Conservation (phyloP, 305 asterid genomes). For the Petunia hybrid region DNA sequence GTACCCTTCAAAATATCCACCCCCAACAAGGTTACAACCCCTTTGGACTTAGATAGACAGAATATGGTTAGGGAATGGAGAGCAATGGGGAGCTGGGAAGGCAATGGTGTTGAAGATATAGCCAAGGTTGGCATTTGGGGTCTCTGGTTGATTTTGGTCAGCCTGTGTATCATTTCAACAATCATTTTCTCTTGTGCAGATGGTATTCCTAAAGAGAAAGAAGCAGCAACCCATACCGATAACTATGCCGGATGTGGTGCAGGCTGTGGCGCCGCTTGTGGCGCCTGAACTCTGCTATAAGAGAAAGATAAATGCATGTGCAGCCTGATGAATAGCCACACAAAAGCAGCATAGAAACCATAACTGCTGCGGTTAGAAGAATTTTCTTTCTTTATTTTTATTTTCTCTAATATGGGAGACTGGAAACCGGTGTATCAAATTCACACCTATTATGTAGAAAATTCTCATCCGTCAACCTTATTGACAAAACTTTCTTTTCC, state of each 20-base stretch:
- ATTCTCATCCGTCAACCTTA: background rate
- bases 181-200: slow-evolving; percentile 43
- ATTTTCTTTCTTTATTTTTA: background rate
- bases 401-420: background rate
- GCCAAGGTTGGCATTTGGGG: slow-evolving; percentile 30
- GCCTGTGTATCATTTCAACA: slow-evolving; percentile 35
- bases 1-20: background rate
- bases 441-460: background rate
- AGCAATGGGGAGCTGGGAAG: slow-evolving; percentile 35
- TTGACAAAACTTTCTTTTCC: background rate
- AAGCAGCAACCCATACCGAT: slow-evolving; percentile 26
- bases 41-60: no score
- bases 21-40: background rate
- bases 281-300: slow-evolving; percentile 32
- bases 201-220: slow-evolving; percentile 40
- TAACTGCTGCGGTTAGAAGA: background rate
- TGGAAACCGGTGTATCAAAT: background rate
- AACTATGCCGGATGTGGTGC: slow-evolving; percentile 38
- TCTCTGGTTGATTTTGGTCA: slow-evolving; percentile 39
- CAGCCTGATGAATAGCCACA: background rate
- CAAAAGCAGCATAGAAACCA: background rate
- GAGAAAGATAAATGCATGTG: background rate
- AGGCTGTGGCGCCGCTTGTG: slow-evolving; percentile 45
- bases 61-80: slow-evolving; percentile 41
- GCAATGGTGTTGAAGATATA: slow-evolving; percentile 29